phyloP scores from a whole-genome alignment of 176 grass and related monocot species.

The Avena insularis region DNA sequence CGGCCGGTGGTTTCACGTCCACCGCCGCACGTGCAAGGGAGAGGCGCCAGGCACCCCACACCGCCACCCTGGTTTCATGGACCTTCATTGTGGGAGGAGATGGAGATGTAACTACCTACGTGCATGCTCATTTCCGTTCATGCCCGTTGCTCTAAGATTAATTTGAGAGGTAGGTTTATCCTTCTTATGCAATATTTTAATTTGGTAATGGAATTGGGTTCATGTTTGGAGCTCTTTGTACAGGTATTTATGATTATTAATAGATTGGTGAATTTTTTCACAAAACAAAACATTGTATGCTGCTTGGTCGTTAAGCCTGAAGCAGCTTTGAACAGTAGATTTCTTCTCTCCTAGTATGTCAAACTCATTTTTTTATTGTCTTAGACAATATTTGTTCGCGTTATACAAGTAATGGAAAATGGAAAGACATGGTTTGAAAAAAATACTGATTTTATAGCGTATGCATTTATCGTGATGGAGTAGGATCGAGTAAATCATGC shows the following conservation, averaged over 20 bases:
- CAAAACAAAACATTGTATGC: no score
- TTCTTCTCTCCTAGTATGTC: not conserved
- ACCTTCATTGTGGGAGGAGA: not conserved
- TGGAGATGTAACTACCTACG: not conserved
- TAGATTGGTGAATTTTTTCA: no score
- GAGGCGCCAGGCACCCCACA: slow-evolving; percentile 1
- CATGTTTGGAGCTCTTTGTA: no score
- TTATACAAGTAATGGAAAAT: not conserved
- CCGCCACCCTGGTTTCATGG: not conserved
- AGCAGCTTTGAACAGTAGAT: not conserved
- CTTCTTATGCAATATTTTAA: not conserved
- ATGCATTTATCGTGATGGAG: not conserved
- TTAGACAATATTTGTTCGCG: not conserved
- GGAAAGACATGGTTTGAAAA: not conserved
- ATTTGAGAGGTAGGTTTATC: slow-evolving; percentile 31
- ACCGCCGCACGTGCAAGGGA: slow-evolving; percentile 39
- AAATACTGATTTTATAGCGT: not conserved
- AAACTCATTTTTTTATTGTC: not conserved
- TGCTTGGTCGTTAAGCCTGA: not conserved
- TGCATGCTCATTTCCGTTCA: not conserved
- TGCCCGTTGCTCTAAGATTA: not conserved
- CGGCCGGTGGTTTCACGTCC: slow-evolving; percentile 38
- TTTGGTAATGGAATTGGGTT: not conserved
- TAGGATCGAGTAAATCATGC: not conserved
- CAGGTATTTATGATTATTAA: no score